phyloP scores from a whole-genome alignment of 495 filamentous ascomycete genomes.

The Aspergillus ostianus region DNA sequence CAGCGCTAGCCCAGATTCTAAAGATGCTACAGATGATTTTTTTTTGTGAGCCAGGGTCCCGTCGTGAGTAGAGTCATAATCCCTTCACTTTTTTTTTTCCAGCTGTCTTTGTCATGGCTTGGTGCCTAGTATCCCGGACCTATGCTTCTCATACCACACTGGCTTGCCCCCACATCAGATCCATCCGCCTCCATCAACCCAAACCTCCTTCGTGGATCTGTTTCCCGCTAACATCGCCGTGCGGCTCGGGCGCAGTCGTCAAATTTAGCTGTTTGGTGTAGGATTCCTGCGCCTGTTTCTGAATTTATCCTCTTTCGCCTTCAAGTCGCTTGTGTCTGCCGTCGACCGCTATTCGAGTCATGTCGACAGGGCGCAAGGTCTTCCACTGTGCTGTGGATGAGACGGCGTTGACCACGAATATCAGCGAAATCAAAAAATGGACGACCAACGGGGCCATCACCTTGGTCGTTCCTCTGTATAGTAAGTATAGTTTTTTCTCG shows the following conservation, averaged over 20 bases:
- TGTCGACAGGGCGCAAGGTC: conserved; percentile 57
- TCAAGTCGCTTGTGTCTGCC: conserved; percentile 12
- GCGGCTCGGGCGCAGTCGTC: conserved; percentile 34
- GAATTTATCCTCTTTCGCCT: conserved; percentile 10
- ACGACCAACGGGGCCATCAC: conserved; percentile 61
- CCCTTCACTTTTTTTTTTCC: conserved; percentile 1
- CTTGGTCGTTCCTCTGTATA: conserved; percentile 67
- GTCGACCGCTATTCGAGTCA: conserved; percentile 21
- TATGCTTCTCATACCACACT: conserved; percentile 38
- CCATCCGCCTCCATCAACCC: conserved; percentile 30
- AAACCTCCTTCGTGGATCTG: conserved; percentile 31
- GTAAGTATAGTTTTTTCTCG: conserved; percentile 41
- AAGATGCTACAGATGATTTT: conserved; percentile 47
- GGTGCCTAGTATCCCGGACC: conserved; percentile 4
- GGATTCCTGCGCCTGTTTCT: conserved; percentile 21
- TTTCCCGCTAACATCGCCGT: conserved; percentile 32
- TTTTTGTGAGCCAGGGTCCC: conserved; percentile 26
- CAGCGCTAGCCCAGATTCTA: conserved; percentile 5
- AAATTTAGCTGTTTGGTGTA: conserved; percentile 36
- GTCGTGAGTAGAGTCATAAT: conserved; percentile 32
- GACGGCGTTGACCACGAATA: conserved; percentile 65
- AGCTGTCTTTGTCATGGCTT: neutral
- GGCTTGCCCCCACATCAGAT: conserved; percentile 19
- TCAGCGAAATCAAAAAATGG: conserved; percentile 69
- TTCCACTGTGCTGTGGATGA: conserved; percentile 77